Percentiles rank a stretch among this genome's conserved stretches.
Evolutionary conservation across 2,329 filamentous ascomycete species (phyloP).

Genomic region (Triangularia setosa): DNA sequence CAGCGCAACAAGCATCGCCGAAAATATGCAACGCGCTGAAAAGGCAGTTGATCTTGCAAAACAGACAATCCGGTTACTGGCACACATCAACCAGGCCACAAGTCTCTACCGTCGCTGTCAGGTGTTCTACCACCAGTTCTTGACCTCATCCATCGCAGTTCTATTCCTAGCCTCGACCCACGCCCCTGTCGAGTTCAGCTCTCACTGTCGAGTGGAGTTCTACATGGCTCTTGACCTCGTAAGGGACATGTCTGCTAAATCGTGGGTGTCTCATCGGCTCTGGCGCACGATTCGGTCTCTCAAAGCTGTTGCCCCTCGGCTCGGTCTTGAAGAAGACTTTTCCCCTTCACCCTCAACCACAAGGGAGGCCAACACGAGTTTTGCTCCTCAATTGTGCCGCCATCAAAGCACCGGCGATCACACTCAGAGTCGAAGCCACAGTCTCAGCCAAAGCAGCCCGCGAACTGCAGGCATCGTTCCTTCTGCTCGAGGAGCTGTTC

Average conservation of each 20-base stretch:
- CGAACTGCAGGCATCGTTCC: background rate
- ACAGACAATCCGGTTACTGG: constrained; percentile 69
- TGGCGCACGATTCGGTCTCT: constrained; percentile 70
- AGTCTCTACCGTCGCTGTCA: constrained; percentile 69
- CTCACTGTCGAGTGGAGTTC: constrained; percentile 68
- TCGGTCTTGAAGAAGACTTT: constrained; percentile 54
- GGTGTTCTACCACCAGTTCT: constrained; percentile 76
- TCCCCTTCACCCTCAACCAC: background rate
- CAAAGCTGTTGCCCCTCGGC: constrained; percentile 66
- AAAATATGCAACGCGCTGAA: constrained; percentile 69
- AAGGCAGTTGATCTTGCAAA: constrained; percentile 71
- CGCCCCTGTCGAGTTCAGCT: constrained; percentile 67
- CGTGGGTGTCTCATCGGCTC: constrained; percentile 66
- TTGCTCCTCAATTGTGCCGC: background rate
- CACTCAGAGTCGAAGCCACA: background rate
- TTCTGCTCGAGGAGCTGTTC: background rate
- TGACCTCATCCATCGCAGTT: constrained; percentile 70
- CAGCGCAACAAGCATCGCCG: constrained; percentile 76
- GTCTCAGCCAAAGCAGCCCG: background rate
- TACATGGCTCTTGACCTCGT: constrained; percentile 74
- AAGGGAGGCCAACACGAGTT: background rate
- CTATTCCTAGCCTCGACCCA: constrained; percentile 75
- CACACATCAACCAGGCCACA: constrained; percentile 66
- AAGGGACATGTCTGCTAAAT: constrained; percentile 66
- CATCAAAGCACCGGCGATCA: background rate